Conservation (phyloP, 1,284 basidiomycete genomes). For the Trichosporon faecale region DNA sequence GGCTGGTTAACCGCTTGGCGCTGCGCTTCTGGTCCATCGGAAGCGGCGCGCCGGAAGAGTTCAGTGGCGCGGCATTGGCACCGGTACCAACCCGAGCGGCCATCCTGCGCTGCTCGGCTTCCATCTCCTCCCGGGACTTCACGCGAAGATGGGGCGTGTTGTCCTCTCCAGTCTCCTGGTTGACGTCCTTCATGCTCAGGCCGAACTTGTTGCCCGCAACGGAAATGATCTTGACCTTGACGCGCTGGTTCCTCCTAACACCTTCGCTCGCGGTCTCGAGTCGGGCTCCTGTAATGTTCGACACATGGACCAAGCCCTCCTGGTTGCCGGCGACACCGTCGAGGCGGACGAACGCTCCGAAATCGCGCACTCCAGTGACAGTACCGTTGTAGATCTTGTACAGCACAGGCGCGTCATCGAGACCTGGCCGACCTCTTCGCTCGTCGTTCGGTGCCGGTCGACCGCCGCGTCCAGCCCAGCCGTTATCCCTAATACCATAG, state of each 20-base stretch:
- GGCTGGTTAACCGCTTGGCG: constrained; percentile 90
- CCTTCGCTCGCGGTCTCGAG: constrained; percentile 84
- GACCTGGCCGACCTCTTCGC: constrained; percentile 40
- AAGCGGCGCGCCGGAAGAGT: not conserved
- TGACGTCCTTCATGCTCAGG: constrained; percentile 96
- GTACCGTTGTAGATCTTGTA: constrained; percentile 94
- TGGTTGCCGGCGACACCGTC: constrained; percentile 80
- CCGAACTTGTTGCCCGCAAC: constrained; percentile 75
- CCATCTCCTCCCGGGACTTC: constrained; percentile 84
- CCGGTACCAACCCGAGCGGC: constrained; percentile 65
- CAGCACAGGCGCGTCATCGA: constrained; percentile 80
- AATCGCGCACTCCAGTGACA: constrained; percentile 84
- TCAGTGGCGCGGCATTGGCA: constrained; percentile 54
- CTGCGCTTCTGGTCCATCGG: constrained; percentile 60
- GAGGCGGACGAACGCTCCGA: constrained; percentile 87
- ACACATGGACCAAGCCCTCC: constrained; percentile 96
- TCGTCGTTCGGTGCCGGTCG: constrained; percentile 19
- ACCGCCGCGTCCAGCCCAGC: constrained; percentile 27
- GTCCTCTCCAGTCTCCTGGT: constrained; percentile 84
- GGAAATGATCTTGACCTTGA: constrained; percentile 96
- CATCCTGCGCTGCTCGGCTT: constrained; percentile 66
- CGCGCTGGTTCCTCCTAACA: constrained; percentile 73
- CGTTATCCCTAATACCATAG: constrained; percentile 26
- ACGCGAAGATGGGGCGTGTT: constrained; percentile 83
- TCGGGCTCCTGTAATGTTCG: constrained; percentile 76